Conservation (phyloP, 2,329 filamentous ascomycete genomes). For the Sordariomycetes sp. region DNA sequence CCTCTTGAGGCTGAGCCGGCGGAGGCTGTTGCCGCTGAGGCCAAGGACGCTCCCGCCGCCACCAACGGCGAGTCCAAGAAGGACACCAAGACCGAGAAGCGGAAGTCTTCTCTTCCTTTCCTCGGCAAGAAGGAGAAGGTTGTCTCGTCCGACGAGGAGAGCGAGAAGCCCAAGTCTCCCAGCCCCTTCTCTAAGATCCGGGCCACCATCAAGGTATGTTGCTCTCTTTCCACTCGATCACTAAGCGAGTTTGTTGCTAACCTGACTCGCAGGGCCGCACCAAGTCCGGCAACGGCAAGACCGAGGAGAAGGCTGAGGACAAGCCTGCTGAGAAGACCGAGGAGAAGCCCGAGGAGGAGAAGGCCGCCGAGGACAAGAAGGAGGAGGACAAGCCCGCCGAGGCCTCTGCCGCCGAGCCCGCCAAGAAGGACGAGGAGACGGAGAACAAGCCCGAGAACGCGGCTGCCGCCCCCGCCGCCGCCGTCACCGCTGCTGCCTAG, state of each 20-base stretch:
- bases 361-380: constrained; percentile 9
- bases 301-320: constrained; percentile 16
- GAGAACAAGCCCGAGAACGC: constrained; percentile 30
- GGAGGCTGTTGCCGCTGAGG: constrained; percentile 26
- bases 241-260: not conserved
- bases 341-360: constrained; percentile 15
- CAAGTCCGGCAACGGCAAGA: constrained; percentile 24
- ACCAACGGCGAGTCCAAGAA: constrained; percentile 47
- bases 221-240: not conserved
- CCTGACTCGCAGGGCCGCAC: constrained; percentile 16
- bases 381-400: constrained; percentile 14
- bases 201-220: constrained; percentile 36
- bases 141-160: constrained; percentile 48
- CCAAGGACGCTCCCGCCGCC: constrained; percentile 26
- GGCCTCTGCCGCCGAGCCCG: constrained; percentile 12
- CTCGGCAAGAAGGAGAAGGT: constrained; percentile 68
- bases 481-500: constrained; percentile 42
- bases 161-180: constrained; percentile 38
- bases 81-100: constrained; percentile 57
- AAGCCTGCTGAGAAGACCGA: constrained; percentile 12
- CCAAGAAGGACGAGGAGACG: constrained; percentile 19
- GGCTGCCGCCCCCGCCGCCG: constrained; percentile 28
- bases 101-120: constrained; percentile 68
- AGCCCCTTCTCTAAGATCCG: constrained; percentile 51
- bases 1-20: constrained; percentile 39